Percentiles rank a stretch among this genome's conserved stretches.
phyloP scores from a whole-genome alignment of 805 yeast species.

The Komagataella pseudopastoris region DNA sequence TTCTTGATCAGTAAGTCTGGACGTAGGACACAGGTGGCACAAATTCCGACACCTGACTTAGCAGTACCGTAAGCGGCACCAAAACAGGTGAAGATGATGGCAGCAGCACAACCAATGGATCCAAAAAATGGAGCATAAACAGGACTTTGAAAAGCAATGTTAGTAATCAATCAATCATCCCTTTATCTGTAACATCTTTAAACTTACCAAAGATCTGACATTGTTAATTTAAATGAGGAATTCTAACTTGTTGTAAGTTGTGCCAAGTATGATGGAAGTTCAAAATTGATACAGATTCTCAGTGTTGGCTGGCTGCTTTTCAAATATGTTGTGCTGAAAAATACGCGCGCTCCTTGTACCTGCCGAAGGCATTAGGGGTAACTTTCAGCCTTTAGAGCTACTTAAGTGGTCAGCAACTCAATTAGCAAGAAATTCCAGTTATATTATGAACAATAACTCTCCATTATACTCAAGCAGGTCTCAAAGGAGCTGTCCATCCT shows the following conservation, averaged over 20 bases:
- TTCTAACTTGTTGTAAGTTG: not conserved
- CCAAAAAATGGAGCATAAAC: slow-evolving; percentile 95
- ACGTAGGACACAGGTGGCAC: slow-evolving; percentile 95
- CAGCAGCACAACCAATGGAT: slow-evolving; percentile 98
- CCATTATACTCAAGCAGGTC: too few relatives aligned
- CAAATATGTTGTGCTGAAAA: not conserved
- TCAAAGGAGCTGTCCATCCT: too few relatives aligned
- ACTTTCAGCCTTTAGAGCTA: not conserved
- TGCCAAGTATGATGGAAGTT: not conserved
- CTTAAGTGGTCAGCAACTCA: not conserved
- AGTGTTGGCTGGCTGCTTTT: not conserved
- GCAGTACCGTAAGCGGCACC: slow-evolving; percentile 99
- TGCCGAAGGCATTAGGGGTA: not conserved
- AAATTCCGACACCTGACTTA: slow-evolving; percentile 97
- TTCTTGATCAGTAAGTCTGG: slow-evolving; percentile 90
- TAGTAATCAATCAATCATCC: slow-evolving; percentile 1
- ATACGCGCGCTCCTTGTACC: not conserved
- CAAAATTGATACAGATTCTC: not conserved
- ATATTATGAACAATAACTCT: too few relatives aligned
- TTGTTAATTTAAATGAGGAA: slow-evolving; percentile 1
- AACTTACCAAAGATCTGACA: slow-evolving; percentile 9
- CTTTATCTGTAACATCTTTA: not conserved
- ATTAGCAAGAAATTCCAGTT: not conserved
- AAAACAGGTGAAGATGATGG: slow-evolving; percentile 95
- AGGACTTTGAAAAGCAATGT: slow-evolving; percentile 30